Evolutionary conservation across 2,329 filamentous ascomycete genomes (phyloP), one percentile per base, ranked within the genome.

Genomic region (Fusarium multiceps): DNA sequence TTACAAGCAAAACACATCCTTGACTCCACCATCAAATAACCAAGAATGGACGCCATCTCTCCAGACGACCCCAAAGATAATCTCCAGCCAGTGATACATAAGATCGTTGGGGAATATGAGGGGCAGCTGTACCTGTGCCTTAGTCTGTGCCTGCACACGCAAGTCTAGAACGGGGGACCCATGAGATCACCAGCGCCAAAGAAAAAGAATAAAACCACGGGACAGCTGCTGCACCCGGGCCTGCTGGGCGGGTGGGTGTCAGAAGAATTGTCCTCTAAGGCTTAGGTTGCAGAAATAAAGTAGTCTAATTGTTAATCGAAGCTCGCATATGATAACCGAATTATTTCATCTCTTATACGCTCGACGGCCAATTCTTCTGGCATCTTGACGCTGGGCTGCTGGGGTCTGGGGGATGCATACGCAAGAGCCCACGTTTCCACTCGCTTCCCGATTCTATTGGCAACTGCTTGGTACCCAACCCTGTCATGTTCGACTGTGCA

Each of bases 21-120:
- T 20, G 20, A n/a, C 40, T 40, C 47, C 54, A 51, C 51, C 25
- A 30, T 13, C 58, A 18, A 23, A 46, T 18, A 21, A 61, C 46
- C n/a, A 62, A 50, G 41, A 55, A 60, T 43, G 28, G 27, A 60
- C 43, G 54, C 67, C 53, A 59, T 51, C 37, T 50, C 48, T 49
- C 32, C 34, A 59, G 55, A 55, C 34, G 37, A 67, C 57, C 28
- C 58, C 63, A 55, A 34, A 46, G n/a, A 57, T 56, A 28, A 57
- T 61, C 54, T 61, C 55, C 48, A 68, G 48, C 59, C 63, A 70
- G 55, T 65, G 37, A 71, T 57, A 61, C 51, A 68, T 43, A 54
- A 68, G 55, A 55, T 71, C 56, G 53, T 68, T 62, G 49, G 54
- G 42, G 67, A 50, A 50, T 55, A 71, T 68, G 54, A 49, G 65